Evolutionary conservation across 495 filamentous ascomycete species (phyloP).

Genomic region (Tuber indicum): DNA sequence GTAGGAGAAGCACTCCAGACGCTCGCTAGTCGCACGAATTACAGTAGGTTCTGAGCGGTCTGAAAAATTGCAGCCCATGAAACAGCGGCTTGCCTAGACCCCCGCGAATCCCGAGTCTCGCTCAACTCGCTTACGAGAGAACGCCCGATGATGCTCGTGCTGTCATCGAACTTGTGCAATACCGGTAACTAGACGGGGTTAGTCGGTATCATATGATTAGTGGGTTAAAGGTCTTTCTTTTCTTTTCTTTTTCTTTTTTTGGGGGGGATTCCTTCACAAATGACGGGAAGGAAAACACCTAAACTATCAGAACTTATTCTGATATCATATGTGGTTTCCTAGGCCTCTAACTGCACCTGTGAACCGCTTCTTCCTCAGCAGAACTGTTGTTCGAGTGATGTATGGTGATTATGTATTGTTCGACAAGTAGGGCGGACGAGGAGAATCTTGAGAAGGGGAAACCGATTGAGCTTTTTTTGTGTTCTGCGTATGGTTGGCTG

Average conservation of each 20-base stretch:
- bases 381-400: neutral
- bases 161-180: neutral
- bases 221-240: neutral
- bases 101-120: neutral
- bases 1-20: neutral
- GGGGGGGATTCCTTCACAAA: neutral
- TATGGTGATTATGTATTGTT: neutral
- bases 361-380: neutral
- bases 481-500: neutral
- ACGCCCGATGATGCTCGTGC: neutral
- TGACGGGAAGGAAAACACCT: neutral
- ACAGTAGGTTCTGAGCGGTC: neutral
- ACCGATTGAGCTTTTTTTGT: neutral
- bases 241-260: neutral
- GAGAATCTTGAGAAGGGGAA: neutral
- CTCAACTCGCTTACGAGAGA: neutral
- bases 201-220: neutral
- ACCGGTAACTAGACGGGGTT: neutral
- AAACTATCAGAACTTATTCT: neutral
- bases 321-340: neutral
- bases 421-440: neutral
- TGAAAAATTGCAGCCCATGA: neutral
- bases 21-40: neutral
- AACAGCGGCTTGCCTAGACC: neutral
- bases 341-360: neutral